These are phyloP conservation scores for Cephalotrichum gorgonifer DNA, from an alignment of 2,329 filamentous ascomycete species.

Conservation along the genomic window DNA sequence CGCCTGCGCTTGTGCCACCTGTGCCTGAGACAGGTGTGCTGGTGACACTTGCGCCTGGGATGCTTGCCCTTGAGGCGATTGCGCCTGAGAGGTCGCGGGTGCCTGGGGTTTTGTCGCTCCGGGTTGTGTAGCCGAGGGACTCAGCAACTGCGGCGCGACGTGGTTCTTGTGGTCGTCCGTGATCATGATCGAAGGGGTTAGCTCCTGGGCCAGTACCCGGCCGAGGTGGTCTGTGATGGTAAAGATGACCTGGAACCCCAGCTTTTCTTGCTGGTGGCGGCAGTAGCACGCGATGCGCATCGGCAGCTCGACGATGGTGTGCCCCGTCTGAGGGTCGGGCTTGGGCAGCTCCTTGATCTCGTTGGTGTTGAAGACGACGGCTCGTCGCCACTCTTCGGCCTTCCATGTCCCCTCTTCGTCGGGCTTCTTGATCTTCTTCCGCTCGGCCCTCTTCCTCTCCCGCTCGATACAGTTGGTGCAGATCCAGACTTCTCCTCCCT, in stretches of 20 bases:
- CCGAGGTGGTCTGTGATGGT: conserved; percentile 77
- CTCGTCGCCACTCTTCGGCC: conserved; percentile 66
- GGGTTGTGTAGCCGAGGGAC: conserved; percentile 20
- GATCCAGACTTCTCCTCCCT: conserved; percentile 89
- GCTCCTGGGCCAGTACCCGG: conserved; percentile 69
- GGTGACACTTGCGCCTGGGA: too few relatives aligned
- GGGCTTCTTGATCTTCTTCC: conserved; percentile 88
- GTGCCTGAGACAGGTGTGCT: too few relatives aligned
- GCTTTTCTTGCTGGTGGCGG: conserved; percentile 86
- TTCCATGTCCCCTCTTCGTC: conserved; percentile 88
- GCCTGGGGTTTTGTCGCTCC: conserved; percentile 11
- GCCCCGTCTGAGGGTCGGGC: conserved; percentile 37
- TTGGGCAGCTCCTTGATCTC: conserved; percentile 76
- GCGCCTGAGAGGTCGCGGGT: background rate
- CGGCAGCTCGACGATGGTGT: conserved; percentile 71
- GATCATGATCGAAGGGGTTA: conserved; percentile 87
- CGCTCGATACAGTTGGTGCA: conserved; percentile 85
- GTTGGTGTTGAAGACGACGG: conserved; percentile 84
- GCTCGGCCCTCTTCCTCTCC: conserved; percentile 79
- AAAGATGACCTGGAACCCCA: conserved; percentile 87
- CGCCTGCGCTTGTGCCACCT: too few relatives aligned
- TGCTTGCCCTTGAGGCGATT: too few relatives aligned
- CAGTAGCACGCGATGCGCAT: conserved; percentile 98
- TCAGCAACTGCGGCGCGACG: conserved; percentile 8
- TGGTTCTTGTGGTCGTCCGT: conserved; percentile 97